Evolutionary conservation across 2,329 filamentous ascomycete species (phyloP), one percentile per base, ranked within the genome.

Genomic region (Microsporum audouinii): DNA sequence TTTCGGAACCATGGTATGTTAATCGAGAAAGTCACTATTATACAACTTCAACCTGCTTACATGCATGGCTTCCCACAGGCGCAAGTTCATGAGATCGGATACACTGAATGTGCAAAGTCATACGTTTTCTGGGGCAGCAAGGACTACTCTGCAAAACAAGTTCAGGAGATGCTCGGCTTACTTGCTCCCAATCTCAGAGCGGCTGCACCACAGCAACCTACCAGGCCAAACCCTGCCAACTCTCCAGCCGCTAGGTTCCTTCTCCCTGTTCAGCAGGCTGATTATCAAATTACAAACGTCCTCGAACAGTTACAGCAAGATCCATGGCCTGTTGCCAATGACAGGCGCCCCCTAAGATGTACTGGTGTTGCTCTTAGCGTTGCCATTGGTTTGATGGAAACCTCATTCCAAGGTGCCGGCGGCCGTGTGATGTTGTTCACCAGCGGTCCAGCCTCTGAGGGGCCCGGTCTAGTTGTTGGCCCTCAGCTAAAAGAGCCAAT

Each of bases 41-140:
- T 61, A 12, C 33, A 7, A 36, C 38, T 12, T 38, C 17, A 17
- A 34, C 8, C 27, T 8, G 3, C 39, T 59, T 1, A 41, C 29
- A 41, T 59, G 14, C 29, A 41, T 59, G 14, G 41, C 36, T n/a
- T 53, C 1, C 56, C 12, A 53, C 67, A 91, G 88, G 85, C 90
- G 36, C 91, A 96, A 83, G 90, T 99, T 17, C 94, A 99, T 73
- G 94, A 99, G 76, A 89, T 99, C 67, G 94, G 94, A 60, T 99
- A 99, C 72, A 91, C 89, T 60, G 94, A 97, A 76, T 99, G 94
- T 76, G 90, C 94, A 66, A 99, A 97, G 77, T 96, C 92, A 4
- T 99, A 96, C 70, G 94, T 99, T 47, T 99, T 99, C 82, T 85
- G 92, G 61, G 94, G 94, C 43, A 96, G 86, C 80, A 99, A 97